These are phyloP conservation scores for Sporobolus alterniflorus DNA, from an alignment of 202 grass and related monocot species.

Conservation along the genomic window DNA sequence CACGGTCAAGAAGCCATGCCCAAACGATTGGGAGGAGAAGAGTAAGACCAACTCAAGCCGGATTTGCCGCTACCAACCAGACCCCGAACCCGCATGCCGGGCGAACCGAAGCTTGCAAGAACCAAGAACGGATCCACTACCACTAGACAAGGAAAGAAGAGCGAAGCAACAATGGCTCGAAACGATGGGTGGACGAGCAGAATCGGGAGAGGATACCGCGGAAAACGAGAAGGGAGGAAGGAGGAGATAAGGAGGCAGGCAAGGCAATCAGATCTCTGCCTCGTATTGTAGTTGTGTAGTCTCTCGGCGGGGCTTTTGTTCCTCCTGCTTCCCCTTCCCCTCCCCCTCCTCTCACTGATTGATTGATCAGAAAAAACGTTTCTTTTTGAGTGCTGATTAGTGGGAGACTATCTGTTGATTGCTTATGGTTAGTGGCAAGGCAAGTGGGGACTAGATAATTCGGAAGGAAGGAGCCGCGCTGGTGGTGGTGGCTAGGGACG, in stretches of 20 bases:
- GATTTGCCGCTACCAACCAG: background rate
- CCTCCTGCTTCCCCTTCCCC: too few species aligned
- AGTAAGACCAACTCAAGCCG: background rate
- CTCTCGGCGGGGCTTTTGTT: too few species aligned
- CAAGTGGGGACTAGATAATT: constrained; percentile 42
- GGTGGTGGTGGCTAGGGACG: too few species aligned
- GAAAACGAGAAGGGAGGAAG: constrained; percentile 6
- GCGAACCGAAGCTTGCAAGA: background rate
- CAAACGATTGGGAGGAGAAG: background rate
- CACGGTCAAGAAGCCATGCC: background rate
- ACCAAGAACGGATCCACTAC: background rate
- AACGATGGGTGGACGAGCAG: background rate
- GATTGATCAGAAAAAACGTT: constrained; percentile 20
- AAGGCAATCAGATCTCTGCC: constrained; percentile 19
- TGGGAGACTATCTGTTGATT: constrained; percentile 2
- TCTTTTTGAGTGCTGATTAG: background rate
- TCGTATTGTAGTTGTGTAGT: too few species aligned
- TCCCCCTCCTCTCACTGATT: background rate
- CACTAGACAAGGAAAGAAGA: background rate
- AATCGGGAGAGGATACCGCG: background rate
- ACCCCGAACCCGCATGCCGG: background rate
- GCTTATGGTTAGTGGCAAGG: constrained; percentile 16
- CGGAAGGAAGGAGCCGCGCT: constrained; percentile 18
- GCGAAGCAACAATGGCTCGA: background rate
- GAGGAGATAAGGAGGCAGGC: background rate